Evolutionary conservation across 2,329 filamentous ascomycete genomes (phyloP), one percentile per base, ranked within the genome.

Genomic region (Clonostachys rosea): DNA sequence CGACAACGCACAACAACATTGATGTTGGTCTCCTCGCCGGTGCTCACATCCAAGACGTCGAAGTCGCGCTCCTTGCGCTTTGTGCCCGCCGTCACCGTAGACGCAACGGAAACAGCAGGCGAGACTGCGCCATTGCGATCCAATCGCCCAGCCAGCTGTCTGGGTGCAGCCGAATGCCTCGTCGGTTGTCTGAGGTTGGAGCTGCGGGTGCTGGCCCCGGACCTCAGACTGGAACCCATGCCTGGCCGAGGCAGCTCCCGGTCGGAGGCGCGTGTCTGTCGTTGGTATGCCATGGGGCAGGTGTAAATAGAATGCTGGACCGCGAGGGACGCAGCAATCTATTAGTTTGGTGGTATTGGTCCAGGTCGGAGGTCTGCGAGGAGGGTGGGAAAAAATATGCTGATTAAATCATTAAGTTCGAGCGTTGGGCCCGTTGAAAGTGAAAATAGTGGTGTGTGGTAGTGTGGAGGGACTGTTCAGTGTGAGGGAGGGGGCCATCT

Each of bases 1-100:
- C 94, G 82, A 70, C 92, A 99, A 53, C 94, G 81, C 49, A 99
- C 95, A 34, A 97, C 91, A 42, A 99, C 94, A 63, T 95, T 94
- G 68, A 99, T 99, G 64, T 96, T 99, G 8, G 92, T 97, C 66
- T 95, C 91, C 57, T 91, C 85, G 45, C 79, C 79, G 47, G 24
- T 30, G 24, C 69, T 68, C 3, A 52, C 46, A 34, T 88, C 83
- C 6, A 78, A 83, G 6, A 78, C 66, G 41, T 92, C 91, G 60
- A 86, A 92, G 36, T 95, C 89, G 59, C 89, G 81, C 57, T 94
- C 89, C 66, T 96, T 96, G 59, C 91, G 84, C 73, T 96, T 96
- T 41, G 75, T 77, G 20, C 83, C 81, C 46, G 78, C 75, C 44
- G 76, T 75, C 30, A 79, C 67, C 5, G 87, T 86, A 45, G 78